phyloP scores from a whole-genome alignment of 805 yeast species.

The Yarrowia sp. region DNA sequence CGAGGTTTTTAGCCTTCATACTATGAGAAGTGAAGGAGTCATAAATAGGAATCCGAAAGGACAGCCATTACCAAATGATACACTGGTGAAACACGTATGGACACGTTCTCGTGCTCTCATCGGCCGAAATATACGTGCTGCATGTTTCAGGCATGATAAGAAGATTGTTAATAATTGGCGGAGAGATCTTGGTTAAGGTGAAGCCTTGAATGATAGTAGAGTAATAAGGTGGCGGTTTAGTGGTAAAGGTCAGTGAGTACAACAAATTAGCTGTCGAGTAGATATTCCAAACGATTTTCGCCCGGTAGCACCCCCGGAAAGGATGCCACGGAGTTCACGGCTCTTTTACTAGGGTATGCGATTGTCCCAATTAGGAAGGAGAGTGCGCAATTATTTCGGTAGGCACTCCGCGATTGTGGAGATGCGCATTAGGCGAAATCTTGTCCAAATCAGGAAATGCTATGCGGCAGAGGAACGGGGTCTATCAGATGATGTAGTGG shows the following conservation, averaged over 20 bases:
- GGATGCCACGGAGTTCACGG: neutral
- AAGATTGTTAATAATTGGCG: neutral
- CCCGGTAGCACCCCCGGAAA: neutral
- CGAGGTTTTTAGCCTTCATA: neutral
- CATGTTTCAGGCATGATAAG: conserved; percentile 10
- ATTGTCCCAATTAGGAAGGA: neutral
- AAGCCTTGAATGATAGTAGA: too few relatives aligned
- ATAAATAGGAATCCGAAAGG: too few relatives aligned
- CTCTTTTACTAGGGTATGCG: neutral
- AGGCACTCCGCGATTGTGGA: conserved; percentile 12
- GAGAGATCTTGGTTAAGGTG: too few relatives aligned
- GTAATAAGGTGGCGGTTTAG: too few relatives aligned
- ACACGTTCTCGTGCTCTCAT: too few relatives aligned
- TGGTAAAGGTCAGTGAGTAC: too few relatives aligned
- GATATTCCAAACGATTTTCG: neutral
- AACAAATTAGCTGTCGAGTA: too few relatives aligned
- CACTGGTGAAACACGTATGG: too few relatives aligned
- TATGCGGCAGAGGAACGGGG: neutral
- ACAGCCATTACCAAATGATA: too few relatives aligned
- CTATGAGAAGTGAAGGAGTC: too few relatives aligned
- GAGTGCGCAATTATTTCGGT: neutral
- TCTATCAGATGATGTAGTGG: neutral
- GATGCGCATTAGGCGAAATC: conserved; percentile 31
- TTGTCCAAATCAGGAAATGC: conserved; percentile 35
- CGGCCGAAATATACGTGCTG: neutral